These are phyloP conservation scores for Calonectria pteridis DNA, from an alignment of 2,329 filamentous ascomycete genomes.

Conservation along the genomic window DNA sequence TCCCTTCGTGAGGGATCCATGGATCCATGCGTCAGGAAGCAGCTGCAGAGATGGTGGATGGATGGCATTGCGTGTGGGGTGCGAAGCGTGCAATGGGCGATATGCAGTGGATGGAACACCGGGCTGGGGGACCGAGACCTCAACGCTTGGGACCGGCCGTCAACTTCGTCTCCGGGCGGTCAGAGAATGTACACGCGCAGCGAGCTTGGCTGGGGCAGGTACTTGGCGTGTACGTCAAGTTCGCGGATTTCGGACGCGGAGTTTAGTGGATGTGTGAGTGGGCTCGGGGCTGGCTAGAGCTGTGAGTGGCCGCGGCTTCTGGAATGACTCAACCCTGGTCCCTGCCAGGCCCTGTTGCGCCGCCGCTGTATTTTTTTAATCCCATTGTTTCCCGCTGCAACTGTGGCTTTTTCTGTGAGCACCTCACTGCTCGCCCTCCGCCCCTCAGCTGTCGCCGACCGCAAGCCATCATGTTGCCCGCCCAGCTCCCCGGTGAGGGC, in stretches of 20 bases:
- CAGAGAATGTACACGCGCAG: background rate
- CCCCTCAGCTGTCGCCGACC: background rate
- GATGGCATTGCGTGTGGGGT: slow-evolving; percentile 16
- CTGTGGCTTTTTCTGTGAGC: slow-evolving; percentile 18
- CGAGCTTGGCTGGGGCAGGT: slow-evolving; percentile 15
- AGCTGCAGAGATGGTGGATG: slow-evolving; percentile 28
- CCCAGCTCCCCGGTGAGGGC: slow-evolving; percentile 18
- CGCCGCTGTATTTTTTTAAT: slow-evolving; percentile 8
- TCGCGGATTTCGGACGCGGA: slow-evolving; percentile 30
- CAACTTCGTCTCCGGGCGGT: slow-evolving; percentile 15
- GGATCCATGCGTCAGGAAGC: slow-evolving; percentile 38
- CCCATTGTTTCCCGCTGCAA: slow-evolving; percentile 14
- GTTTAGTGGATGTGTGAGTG: slow-evolving; percentile 27
- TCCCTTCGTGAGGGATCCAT: background rate
- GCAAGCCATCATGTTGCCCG: background rate
- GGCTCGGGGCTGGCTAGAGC: slow-evolving; percentile 32
- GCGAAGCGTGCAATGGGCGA: slow-evolving; percentile 6
- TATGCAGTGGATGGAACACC: background rate
- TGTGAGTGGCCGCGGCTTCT: slow-evolving; percentile 35
- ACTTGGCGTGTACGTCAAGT: slow-evolving; percentile 7
- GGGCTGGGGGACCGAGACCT: slow-evolving; percentile 6
- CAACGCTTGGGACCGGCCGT: slow-evolving; percentile 8
- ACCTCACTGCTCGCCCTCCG: slow-evolving; percentile 10
- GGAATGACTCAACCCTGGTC: slow-evolving; percentile 44
- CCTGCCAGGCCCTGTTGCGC: slow-evolving; percentile 22